Conservation (phyloP, 2,329 filamentous ascomycete species). For the Drechslerella stenobrocha region DNA sequence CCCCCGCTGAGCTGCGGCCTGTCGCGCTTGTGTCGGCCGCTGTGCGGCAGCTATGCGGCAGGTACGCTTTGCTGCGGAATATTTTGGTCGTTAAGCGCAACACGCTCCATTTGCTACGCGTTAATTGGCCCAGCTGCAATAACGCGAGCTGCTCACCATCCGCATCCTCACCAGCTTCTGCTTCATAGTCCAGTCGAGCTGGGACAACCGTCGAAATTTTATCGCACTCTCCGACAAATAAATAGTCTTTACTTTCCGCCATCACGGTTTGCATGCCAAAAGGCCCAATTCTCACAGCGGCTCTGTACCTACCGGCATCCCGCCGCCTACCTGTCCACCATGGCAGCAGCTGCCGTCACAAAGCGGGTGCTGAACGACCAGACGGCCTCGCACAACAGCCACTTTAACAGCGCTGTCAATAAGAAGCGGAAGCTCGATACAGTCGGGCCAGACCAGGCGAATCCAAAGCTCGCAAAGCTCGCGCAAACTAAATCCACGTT, state of each 20-base stretch:
- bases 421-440: conserved; percentile 48
- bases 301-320: not conserved
- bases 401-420: conserved; percentile 44
- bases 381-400: conserved; percentile 36
- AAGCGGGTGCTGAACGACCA: conserved; percentile 46
- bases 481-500: conserved; percentile 83
- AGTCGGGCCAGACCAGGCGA: conserved; percentile 54
- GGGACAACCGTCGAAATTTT: no score
- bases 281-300: no score
- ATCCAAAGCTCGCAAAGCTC: conserved; percentile 49
- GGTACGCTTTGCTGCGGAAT: not conserved
- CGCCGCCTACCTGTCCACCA: conserved; percentile 6
- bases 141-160: conserved; percentile 11
- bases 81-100: not conserved
- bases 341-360: conserved; percentile 37
- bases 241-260: not conserved
- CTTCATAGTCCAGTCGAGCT: not conserved
- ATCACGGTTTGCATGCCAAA: not conserved
- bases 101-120: conserved; percentile 13
- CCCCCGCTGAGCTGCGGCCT: no score
- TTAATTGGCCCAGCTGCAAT: conserved; percentile 15
- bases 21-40: no score
- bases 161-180: conserved; percentile 1
- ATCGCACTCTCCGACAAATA: not conserved
- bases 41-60: not conserved